Conservation (phyloP, 2,329 filamentous ascomycete species). For the Raffaelea deltoideospora region DNA sequence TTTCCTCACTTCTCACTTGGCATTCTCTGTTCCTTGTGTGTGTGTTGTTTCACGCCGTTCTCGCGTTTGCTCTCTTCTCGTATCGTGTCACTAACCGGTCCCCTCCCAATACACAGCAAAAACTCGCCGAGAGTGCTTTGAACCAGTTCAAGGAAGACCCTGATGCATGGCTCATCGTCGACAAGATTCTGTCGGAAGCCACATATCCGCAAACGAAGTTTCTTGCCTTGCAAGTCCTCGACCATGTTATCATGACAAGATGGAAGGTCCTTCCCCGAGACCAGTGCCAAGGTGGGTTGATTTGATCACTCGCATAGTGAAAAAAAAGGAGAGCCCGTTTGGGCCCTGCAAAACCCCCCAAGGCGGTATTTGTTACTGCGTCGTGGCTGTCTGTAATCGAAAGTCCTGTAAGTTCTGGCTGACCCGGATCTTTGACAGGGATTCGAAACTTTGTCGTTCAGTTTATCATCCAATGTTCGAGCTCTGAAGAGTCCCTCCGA, state of each 20-base stretch:
- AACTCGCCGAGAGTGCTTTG: slow-evolving; percentile 80
- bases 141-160: slow-evolving; percentile 99
- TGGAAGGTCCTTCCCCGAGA: slow-evolving; percentile 97
- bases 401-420: too few relatives aligned
- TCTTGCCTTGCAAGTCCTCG: slow-evolving; percentile 86
- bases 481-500: slow-evolving; percentile 74
- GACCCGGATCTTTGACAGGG: too few relatives aligned
- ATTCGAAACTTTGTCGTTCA: slow-evolving; percentile 99
- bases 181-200: slow-evolving; percentile 88
- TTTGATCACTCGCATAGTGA: too few relatives aligned
- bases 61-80: slow-evolving; percentile 15
- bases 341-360: too few relatives aligned
- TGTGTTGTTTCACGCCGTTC: slow-evolving; percentile 18
- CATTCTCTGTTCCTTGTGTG: neutral
- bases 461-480: slow-evolving; percentile 91
- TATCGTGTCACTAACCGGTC: too few relatives aligned
- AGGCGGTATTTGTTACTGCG: too few relatives aligned
- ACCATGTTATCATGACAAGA: slow-evolving; percentile 96
- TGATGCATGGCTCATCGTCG: slow-evolving; percentile 93
- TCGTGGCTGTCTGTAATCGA: too few relatives aligned
- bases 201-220: slow-evolving; percentile 96
- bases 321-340: too few relatives aligned
- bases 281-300: slow-evolving; percentile 67
- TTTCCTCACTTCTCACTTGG: slow-evolving; percentile 3
- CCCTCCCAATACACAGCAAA: too few relatives aligned